phyloP scores from a whole-genome alignment of 2,329 filamentous ascomycete genomes.

The Shiraia bambusicola region DNA sequence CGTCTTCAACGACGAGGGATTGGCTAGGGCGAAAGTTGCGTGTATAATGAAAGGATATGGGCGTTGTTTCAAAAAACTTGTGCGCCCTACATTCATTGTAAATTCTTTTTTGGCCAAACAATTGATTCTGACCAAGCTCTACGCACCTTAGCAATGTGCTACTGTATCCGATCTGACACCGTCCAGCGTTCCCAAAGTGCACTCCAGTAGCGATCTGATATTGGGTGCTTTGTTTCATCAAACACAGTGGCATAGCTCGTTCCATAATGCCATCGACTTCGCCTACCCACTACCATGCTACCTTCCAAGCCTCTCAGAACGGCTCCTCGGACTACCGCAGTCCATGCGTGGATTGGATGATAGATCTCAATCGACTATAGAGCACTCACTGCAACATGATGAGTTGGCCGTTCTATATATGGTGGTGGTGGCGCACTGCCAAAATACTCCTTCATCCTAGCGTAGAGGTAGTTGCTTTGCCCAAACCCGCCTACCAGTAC shows the following conservation, averaged over 20 bases:
- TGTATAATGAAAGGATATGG: constrained; percentile 82
- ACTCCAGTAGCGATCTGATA: constrained; percentile 75
- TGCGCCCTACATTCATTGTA: constrained; percentile 58
- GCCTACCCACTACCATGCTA: constrained; percentile 74
- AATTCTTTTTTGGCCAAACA: constrained; percentile 7
- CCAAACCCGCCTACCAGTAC: constrained; percentile 81
- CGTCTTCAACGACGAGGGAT: constrained; percentile 75
- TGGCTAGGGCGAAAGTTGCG: constrained; percentile 80
- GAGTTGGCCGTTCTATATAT: constrained; percentile 70
- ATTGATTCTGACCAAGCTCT: background rate
- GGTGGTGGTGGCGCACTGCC: constrained; percentile 53
- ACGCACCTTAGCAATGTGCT: constrained; percentile 75
- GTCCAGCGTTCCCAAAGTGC: constrained; percentile 81
- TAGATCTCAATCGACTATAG: constrained; percentile 71
- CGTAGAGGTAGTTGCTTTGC: constrained; percentile 73
- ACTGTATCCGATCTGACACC: constrained; percentile 81
- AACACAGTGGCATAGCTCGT: constrained; percentile 81
- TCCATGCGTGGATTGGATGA: constrained; percentile 81
- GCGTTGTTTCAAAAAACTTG: constrained; percentile 71
- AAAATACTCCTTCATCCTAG: constrained; percentile 69
- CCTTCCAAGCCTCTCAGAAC: constrained; percentile 74
- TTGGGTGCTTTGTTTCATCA: constrained; percentile 71
- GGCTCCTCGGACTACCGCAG: constrained; percentile 75
- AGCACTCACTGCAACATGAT: constrained; percentile 56
- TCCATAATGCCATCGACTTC: constrained; percentile 75